Conservation (phyloP, 345 rosid species). For the Eucalyptus shirleyi region DNA sequence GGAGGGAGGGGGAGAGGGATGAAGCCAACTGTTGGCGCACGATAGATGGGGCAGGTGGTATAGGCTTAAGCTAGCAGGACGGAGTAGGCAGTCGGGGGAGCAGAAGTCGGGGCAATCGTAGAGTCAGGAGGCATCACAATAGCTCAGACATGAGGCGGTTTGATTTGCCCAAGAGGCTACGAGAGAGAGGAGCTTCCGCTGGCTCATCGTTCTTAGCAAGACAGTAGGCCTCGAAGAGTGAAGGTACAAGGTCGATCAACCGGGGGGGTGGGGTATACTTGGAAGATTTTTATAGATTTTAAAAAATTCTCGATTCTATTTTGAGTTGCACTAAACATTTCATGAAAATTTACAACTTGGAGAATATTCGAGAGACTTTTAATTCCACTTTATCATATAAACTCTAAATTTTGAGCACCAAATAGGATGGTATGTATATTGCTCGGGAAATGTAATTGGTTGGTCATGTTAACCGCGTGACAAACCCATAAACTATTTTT, state of each 20-base stretch:
- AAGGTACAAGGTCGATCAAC: not conserved
- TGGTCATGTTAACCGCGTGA: not conserved
- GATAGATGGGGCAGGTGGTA: no score
- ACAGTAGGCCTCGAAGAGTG: not conserved
- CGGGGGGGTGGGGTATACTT: no score
- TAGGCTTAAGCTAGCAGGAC: no score
- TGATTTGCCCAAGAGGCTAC: not conserved
- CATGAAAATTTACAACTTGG: not conserved
- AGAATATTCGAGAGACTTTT: not conserved
- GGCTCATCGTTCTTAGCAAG: not conserved
- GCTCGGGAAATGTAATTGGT: not conserved
- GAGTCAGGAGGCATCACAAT: not conserved
- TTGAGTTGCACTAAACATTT: not conserved
- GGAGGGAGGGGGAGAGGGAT: not conserved
- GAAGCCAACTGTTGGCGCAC: no score
- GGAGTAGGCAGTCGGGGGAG: no score
- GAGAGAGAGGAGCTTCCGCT: not conserved
- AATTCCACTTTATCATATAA: no score
- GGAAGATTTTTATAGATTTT: no score
- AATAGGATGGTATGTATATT: not conserved
- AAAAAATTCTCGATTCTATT: no score
- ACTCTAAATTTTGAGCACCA: not conserved
- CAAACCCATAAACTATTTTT: not conserved
- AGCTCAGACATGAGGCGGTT: not conserved
- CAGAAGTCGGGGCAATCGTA: not conserved